Evolutionary conservation across 2,329 filamentous ascomycete species (phyloP), one percentile per base, ranked within the genome.

Genomic region (Botrytis aclada): DNA sequence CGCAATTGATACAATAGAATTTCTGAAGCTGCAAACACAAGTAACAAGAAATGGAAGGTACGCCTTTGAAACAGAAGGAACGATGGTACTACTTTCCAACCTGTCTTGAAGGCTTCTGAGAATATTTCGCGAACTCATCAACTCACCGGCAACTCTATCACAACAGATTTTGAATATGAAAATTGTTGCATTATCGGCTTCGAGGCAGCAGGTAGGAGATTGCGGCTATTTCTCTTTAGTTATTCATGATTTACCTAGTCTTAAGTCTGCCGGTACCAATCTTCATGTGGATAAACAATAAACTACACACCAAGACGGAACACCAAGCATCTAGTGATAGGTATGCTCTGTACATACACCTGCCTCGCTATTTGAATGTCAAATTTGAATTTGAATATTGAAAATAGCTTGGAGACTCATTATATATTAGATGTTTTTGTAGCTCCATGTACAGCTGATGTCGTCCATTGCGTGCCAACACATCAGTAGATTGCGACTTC

Each of bases 61-160:
- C n/a, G 20, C 2, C 51, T n/a, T 43, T 37, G 22, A 71, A 51
- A 64, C 34, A 41, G 69, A 71, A 71, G 43, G 32, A 25, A 65
- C 58, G 58, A 65, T 20, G 34, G 18, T n/a, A n/a, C 29, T 4
- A 16, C 63, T 39, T 66, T 2, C 25, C 20, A 39, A 41, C 34
- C n/a, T 39, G n/a, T 32, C 41, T 32, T 56, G 47, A 43, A 18
- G 34, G 32, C 34, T 32, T 18, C 34, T 29, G n/a, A 12, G 1
- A 69, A 37, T 8, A 41, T 22, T 56, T n/a, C 9, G 10, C n/a
- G 7, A 25, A 67, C 18, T 22, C 16, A 39, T 10, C 47, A 56
- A 56, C 25, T 16, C 9, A 22, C n/a, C 47, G 39, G 34, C 18
- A 16, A 3, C 39, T 20, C 39, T 54, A 18, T 56, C 5, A 41